Evolutionary conservation across 108 stramenopile genomes (phyloP).

Genomic region (Licmophora abbreviata): DNA sequence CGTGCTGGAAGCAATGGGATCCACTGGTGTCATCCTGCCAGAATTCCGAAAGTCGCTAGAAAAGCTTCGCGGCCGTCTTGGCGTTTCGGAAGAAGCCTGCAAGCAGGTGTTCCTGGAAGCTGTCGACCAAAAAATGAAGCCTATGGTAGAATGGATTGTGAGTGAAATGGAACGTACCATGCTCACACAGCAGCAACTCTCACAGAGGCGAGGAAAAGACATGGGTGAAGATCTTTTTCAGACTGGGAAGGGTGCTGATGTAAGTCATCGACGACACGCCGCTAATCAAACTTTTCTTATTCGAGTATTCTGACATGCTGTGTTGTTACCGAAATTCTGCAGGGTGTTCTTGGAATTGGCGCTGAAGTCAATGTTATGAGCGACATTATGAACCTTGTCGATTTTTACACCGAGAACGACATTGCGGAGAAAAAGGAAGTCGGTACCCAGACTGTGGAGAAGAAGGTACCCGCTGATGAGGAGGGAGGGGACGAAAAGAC

Average conservation of each 20-base stretch:
- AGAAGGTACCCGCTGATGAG: constrained; percentile 28
- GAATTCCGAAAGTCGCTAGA: constrained; percentile 66
- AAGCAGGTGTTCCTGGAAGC: constrained; percentile 61
- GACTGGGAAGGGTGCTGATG: constrained; percentile 58
- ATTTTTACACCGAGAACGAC: constrained; percentile 82
- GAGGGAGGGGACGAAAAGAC: constrained; percentile 53
- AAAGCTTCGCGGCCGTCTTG: constrained; percentile 53
- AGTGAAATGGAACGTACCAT: constrained; percentile 74
- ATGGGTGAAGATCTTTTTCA: constrained; percentile 81
- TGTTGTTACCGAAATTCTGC: not conserved
- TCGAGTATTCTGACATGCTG: not conserved
- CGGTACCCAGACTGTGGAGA: constrained; percentile 62
- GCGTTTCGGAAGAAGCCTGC: constrained; percentile 60
- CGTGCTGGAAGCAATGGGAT: constrained; percentile 77
- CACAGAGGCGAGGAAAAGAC: constrained; percentile 62
- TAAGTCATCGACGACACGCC: constrained; percentile 16
- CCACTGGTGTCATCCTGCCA: constrained; percentile 72
- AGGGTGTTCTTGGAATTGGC: constrained; percentile 74
- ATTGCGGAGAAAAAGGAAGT: constrained; percentile 57
- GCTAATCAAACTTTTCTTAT: not conserved
- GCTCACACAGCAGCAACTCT: constrained; percentile 63
- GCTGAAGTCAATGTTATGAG: constrained; percentile 82
- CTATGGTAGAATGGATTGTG: constrained; percentile 78
- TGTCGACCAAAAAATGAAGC: constrained; percentile 61
- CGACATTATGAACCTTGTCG: constrained; percentile 81